Conservation (phyloP, 2,329 filamentous ascomycete species). For the Dactylellina leptospora region DNA sequence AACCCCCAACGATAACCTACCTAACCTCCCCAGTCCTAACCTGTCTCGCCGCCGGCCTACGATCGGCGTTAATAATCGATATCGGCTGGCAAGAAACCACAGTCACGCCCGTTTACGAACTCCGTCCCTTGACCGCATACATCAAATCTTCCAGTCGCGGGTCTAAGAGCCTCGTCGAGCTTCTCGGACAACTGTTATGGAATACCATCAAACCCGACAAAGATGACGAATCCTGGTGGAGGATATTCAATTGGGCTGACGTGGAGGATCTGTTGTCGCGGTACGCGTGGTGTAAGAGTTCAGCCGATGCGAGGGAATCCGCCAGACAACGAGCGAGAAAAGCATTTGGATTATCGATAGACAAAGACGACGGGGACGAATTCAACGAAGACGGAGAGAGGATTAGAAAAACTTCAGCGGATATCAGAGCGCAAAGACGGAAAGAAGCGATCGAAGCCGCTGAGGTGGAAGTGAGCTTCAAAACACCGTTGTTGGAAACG, state of each 20-base stretch:
- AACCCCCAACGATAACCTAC: slow-evolving; percentile 80
- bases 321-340: slow-evolving; percentile 21
- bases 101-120: slow-evolving; percentile 84
- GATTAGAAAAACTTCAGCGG: slow-evolving; percentile 33
- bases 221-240: slow-evolving; percentile 40
- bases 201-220: slow-evolving; percentile 43
- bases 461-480: slow-evolving; percentile 20
- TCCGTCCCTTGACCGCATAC: slow-evolving; percentile 67
- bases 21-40: slow-evolving; percentile 79
- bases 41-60: slow-evolving; percentile 79
- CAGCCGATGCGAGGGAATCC: slow-evolving; percentile 28
- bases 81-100: slow-evolving; percentile 92
- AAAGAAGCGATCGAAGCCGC: slow-evolving; percentile 17
- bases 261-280: slow-evolving; percentile 55
- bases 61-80: slow-evolving; percentile 86
- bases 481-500: slow-evolving; percentile 30
- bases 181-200: slow-evolving; percentile 58
- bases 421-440: slow-evolving; percentile 37
- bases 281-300: slow-evolving; percentile 48
- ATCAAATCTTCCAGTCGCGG: slow-evolving; percentile 71
- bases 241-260: slow-evolving; percentile 56
- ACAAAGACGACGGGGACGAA: slow-evolving; percentile 17
- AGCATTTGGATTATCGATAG: slow-evolving; percentile 22
- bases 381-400: slow-evolving; percentile 33
- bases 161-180: slow-evolving; percentile 69